These are phyloP conservation scores for Ceratocystis alfenasii DNA, from an alignment of 2,329 filamentous ascomycete genomes.

Conservation along the genomic window DNA sequence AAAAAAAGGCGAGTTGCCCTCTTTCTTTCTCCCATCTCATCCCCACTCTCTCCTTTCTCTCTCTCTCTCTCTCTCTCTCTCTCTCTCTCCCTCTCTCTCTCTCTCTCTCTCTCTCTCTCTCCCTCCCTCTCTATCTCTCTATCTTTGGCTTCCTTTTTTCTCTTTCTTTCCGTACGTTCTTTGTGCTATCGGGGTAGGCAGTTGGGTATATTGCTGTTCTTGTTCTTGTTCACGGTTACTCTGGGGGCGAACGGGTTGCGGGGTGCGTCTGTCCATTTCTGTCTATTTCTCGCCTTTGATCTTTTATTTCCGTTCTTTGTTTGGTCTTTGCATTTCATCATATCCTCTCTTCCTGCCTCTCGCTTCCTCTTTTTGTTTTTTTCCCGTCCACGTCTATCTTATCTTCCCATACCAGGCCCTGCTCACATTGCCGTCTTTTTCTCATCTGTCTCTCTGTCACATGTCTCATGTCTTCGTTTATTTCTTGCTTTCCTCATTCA, in stretches of 20 bases:
- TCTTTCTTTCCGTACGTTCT: neutral
- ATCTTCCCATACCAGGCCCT: constrained; percentile 2
- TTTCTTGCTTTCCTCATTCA: constrained; percentile 6
- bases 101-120: neutral
- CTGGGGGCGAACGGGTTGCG: constrained; percentile 11
- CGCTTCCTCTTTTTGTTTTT: too few relatives aligned
- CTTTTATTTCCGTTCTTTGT: constrained; percentile 9
- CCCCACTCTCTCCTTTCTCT: too few relatives aligned
- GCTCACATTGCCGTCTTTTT: neutral
- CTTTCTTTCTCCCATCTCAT: too few relatives aligned
- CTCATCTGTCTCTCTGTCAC: too few relatives aligned
- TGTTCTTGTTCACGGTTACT: constrained; percentile 13
- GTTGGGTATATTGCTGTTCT: constrained; percentile 14
- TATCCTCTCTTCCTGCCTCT: neutral
- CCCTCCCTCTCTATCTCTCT: too few relatives aligned
- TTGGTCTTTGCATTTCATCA: neutral
- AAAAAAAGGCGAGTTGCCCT: too few relatives aligned
- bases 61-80: neutral
- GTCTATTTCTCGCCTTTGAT: constrained; percentile 3
- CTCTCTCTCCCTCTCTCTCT: neutral
- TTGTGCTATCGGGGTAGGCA: constrained; percentile 13
- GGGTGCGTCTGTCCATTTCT: constrained; percentile 8
- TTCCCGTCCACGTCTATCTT: neutral
- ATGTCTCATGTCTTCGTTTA: neutral
- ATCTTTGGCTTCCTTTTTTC: neutral